These are phyloP conservation scores for Amauroascus verrucosus DNA, from an alignment of 2,329 filamentous ascomycete species.

Conservation along the genomic window DNA sequence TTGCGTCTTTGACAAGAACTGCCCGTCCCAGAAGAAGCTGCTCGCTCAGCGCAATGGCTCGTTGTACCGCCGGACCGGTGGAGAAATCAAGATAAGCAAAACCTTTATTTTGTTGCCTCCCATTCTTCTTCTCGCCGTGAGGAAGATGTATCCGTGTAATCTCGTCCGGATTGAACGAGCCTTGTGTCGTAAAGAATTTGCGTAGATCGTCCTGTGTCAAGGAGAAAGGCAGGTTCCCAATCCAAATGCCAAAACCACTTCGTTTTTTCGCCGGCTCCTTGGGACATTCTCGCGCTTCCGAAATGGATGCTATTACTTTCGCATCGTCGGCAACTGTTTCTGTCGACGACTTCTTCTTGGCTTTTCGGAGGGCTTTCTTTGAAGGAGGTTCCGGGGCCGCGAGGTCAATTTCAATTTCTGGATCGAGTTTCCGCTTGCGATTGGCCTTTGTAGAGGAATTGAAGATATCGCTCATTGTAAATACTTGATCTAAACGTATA, in stretches of 20 bases:
- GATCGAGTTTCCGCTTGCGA: constrained; percentile 57
- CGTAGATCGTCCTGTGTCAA: constrained; percentile 64
- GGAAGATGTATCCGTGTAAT: constrained; percentile 84
- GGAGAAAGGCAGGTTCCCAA: constrained; percentile 86
- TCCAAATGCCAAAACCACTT: constrained; percentile 82
- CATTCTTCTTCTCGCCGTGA: constrained; percentile 40
- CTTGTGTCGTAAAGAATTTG: constrained; percentile 66
- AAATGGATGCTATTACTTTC: constrained; percentile 32
- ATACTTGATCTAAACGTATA: neutral
- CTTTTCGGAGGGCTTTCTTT: constrained; percentile 79
- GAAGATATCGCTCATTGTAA: neutral
- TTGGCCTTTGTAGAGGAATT: constrained; percentile 6
- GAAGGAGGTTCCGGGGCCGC: constrained; percentile 84
- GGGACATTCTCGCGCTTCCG: constrained; percentile 29
- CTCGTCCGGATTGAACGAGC: constrained; percentile 53
- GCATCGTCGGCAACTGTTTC: constrained; percentile 19
- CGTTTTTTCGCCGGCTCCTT: constrained; percentile 38
- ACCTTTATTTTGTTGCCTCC: constrained; percentile 65
- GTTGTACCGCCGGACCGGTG: constrained; percentile 55
- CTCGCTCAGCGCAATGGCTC: constrained; percentile 81
- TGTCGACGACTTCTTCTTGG: constrained; percentile 56
- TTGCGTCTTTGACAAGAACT: constrained; percentile 86
- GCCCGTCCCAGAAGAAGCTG: constrained; percentile 64
- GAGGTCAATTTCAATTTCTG: constrained; percentile 80
- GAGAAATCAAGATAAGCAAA: constrained; percentile 95